Conservation (phyloP, 2,329 filamentous ascomycete species). For the Hypoxylon sp. region DNA sequence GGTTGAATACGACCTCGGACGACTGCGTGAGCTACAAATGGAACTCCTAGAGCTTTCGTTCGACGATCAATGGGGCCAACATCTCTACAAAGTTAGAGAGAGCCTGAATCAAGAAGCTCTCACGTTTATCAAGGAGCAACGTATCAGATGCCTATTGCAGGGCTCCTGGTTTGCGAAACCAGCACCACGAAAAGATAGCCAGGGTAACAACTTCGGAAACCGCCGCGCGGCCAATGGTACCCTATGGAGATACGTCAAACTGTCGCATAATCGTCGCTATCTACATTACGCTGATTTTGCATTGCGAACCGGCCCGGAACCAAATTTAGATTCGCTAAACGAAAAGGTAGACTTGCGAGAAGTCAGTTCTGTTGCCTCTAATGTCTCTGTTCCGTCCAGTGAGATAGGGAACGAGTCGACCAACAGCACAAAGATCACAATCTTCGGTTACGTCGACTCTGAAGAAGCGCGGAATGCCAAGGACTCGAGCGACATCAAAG, state of each 20-base stretch:
- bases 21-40: constrained; percentile 91
- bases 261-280: constrained; percentile 92
- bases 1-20: constrained; percentile 82
- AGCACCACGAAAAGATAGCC: constrained; percentile 62
- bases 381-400: constrained; percentile 78
- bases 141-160: constrained; percentile 88
- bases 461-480: constrained; percentile 57
- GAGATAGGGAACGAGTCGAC: constrained; percentile 64
- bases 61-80: constrained; percentile 93
- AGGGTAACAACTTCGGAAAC: constrained; percentile 57
- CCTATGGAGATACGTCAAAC: constrained; percentile 85
- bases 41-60: constrained; percentile 91
- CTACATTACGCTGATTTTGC: constrained; percentile 92
- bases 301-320: constrained; percentile 73
- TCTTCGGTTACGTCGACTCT: constrained; percentile 78
- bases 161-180: constrained; percentile 87
- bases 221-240: constrained; percentile 64
- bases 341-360: constrained; percentile 90
- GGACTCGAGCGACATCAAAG: constrained; percentile 64
- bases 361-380: constrained; percentile 94
- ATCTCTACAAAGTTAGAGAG: constrained; percentile 90
- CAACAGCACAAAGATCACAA: constrained; percentile 88
- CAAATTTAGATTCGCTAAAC: constrained; percentile 78
- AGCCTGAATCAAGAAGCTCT: constrained; percentile 91
- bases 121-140: constrained; percentile 97